These are phyloP conservation scores for Sordariomycetes sp. DNA, from an alignment of 2,329 filamentous ascomycete species.

Conservation along the genomic window DNA sequence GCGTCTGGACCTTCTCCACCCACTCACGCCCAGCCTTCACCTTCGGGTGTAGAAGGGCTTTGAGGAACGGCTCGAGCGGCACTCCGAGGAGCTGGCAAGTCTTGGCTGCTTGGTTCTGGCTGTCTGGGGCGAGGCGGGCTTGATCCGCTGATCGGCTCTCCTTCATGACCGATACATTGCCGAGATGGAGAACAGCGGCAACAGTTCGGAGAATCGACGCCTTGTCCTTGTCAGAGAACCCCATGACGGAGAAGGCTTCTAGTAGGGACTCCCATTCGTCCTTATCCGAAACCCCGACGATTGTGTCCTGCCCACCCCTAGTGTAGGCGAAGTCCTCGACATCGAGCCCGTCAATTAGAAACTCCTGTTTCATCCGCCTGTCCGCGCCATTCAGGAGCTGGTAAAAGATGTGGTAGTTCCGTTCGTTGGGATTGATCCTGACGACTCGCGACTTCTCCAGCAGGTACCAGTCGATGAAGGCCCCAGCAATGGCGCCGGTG, in stretches of 20 bases:
- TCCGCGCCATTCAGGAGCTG: slow-evolving; percentile 84
- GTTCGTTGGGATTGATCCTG: slow-evolving; percentile 72
- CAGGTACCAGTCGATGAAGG: slow-evolving; percentile 97
- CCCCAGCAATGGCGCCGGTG: slow-evolving; percentile 81
- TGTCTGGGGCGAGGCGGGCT: slow-evolving; percentile 68
- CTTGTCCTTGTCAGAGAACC: slow-evolving; percentile 80
- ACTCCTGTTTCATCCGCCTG: slow-evolving; percentile 58
- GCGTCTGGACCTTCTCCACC: slow-evolving; percentile 97
- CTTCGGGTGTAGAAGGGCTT: slow-evolving; percentile 79
- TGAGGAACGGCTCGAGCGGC: slow-evolving; percentile 71
- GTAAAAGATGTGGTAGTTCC: slow-evolving; percentile 97
- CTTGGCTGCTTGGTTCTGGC: slow-evolving; percentile 62
- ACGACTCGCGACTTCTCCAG: slow-evolving; percentile 98
- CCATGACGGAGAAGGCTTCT: slow-evolving; percentile 92
- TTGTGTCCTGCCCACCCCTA: slow-evolving; percentile 80
- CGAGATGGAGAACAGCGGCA: slow-evolving; percentile 84
- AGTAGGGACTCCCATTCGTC: slow-evolving; percentile 86
- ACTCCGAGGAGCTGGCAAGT: slow-evolving; percentile 83
- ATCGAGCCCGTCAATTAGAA: slow-evolving; percentile 64
- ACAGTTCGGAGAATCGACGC: slow-evolving; percentile 73
- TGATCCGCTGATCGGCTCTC: slow-evolving; percentile 89
- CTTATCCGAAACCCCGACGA: slow-evolving; percentile 77
- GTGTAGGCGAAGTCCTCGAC: slow-evolving; percentile 90
- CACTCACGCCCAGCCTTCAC: slow-evolving; percentile 95
- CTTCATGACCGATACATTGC: slow-evolving; percentile 82